Base-by-base conservation (phyloP, 352 stramenopile species). In the Peronospora farinosa region DNA sequence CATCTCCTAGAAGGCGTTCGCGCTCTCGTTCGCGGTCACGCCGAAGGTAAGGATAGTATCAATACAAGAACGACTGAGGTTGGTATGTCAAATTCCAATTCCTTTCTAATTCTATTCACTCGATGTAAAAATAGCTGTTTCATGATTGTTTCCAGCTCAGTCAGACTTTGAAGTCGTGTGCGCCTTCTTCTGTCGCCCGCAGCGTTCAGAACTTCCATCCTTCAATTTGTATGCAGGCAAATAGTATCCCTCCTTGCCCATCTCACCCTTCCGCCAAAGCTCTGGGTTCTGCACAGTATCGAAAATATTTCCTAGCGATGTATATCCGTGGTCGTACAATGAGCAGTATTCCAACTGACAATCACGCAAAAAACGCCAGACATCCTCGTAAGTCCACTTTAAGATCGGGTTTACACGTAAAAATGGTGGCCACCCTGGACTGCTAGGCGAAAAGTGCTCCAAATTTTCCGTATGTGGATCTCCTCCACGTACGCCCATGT, bases 351-450 rank as follows among this genome's bases (percentile, higher is more conserved):
- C 80, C 21, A 97, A 61, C 28, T 82, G 55, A 49, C 82, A 95
- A 15, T 88, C 63, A 13, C 86, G 78, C 37, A 98, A 51, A 64
- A 97, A 98, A 37, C 83, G 69, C 92, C 92, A 98, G 12, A 98
- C 86, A 57, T 97, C 79, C 6, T 78, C 78, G 72, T 98, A 98
- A 5, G 79, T 96, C 96, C 96, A 99, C 44, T 90, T 57, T 30
- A 99, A 63, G 37, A 98, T 96, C n/a, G 96, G 96, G 71, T 99
- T 98, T n/a, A 98, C 86, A 27, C 96, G 78, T 68, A 99, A 81
- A 62, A 99, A 98, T 10, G 95, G 84, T 31, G 96, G 96, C 95
- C 88, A 97, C 3, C 87, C 88, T 7, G 82, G 70, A 13, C 84
- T 88, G 55, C 82, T 95, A 8, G 86, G 86, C 10, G 73, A 74